Conservation (phyloP, 768 basidiomycete genomes). For the Termitomyces sp. region DNA sequence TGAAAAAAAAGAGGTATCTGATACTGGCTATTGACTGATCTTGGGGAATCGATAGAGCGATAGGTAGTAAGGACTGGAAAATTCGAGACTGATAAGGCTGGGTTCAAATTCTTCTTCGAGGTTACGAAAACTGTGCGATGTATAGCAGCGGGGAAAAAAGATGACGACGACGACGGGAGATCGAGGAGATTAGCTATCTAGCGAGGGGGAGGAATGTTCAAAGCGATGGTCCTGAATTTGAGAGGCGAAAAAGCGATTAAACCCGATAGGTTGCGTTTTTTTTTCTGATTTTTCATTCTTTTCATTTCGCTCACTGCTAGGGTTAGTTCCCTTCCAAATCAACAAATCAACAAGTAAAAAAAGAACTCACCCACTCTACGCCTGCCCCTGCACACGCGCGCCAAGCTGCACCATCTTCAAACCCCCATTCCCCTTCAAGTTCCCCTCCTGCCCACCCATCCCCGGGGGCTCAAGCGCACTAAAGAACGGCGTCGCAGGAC, state of each 20-base stretch:
- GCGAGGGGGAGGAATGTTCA: neutral
- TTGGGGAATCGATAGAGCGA: neutral
- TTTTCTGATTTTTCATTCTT: no score
- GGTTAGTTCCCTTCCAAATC: neutral
- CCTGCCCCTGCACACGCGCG: neutral
- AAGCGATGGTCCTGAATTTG: neutral
- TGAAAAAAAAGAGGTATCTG: neutral
- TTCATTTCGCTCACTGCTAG: no score
- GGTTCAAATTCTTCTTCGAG: no score
- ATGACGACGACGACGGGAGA: no score
- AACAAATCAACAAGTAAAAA: neutral
- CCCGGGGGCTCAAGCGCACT: conserved; percentile 55
- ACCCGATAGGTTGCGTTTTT: neutral
- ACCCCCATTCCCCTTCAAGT: neutral
- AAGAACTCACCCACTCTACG: neutral
- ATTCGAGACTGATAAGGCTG: no score
- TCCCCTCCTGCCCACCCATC: neutral
- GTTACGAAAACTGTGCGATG: neutral
- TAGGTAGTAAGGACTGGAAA: neutral
- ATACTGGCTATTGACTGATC: neutral
- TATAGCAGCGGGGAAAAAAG: neutral
- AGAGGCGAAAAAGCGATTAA: neutral
- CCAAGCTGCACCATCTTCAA: neutral
- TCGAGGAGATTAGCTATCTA: neutral
- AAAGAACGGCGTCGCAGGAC: conserved; percentile 70